A percentile compares a stretch with the other conserved stretches of the same genome.
These are phyloP conservation scores for Rhizophagus clarus DNA, from an alignment of 192 early-diverging fungal genomes.

Conservation along the genomic window DNA sequence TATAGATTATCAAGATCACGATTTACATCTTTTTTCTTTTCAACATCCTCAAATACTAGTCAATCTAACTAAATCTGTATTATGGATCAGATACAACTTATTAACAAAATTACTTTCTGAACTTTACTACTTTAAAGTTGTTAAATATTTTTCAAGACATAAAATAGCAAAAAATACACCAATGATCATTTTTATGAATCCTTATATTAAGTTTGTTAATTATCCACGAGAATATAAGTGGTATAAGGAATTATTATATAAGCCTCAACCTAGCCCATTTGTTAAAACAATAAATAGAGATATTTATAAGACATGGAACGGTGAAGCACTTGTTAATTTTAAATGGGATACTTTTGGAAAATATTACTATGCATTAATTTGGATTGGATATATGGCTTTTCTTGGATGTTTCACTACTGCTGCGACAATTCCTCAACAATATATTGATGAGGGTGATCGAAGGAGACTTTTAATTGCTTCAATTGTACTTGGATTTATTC, in stretches of 20 bases:
- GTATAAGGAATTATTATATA: neutral
- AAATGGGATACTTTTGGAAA: slow-evolving; percentile 8
- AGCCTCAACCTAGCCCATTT: neutral
- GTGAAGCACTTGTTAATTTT: slow-evolving; percentile 4
- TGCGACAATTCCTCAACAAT: neutral
- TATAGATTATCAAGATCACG: too few relatives aligned
- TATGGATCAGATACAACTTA: too few relatives aligned
- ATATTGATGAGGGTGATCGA: neutral
- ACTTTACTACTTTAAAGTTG: too few relatives aligned
- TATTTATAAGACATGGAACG: neutral
- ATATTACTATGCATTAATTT: neutral
- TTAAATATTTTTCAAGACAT: too few relatives aligned
- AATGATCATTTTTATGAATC: neutral
- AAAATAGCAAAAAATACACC: too few relatives aligned
- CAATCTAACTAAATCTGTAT: too few relatives aligned
- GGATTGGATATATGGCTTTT: neutral
- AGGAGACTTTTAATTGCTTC: neutral
- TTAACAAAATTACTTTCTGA: too few relatives aligned
- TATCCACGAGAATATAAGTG: neutral
- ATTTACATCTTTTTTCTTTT: too few relatives aligned
- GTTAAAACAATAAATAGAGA: neutral
- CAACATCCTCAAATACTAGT: too few relatives aligned
- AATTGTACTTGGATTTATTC: neutral
- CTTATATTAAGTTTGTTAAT: neutral
- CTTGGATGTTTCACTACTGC: neutral